Evolutionary conservation across 495 filamentous ascomycete species (phyloP), one percentile per base, ranked within the genome.

Genomic region (Neurospora sp.): DNA sequence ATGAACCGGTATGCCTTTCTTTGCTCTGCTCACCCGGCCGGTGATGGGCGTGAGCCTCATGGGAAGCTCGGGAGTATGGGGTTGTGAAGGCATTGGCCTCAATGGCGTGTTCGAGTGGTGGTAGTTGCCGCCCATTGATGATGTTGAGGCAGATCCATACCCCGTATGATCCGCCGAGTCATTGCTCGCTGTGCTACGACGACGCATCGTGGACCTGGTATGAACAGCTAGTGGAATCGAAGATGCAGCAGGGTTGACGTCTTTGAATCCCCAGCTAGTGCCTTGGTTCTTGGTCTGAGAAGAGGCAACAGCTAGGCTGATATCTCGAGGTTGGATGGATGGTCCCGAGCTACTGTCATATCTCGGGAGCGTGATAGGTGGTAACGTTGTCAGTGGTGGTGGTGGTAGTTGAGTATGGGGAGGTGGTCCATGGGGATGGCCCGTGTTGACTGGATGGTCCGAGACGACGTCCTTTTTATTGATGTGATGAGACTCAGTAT

Each of bases 1-100:
- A 77, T 94, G 92, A 31, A 94, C 92, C 35, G 90, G 91, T 72
- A 93, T 88, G 18, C 92, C 92, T 80, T 94, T 94, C 85, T 93
- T 94, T 10, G 92, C 92, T 77, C 91, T 90, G 82, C 92, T 94
- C 65, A 93, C 89, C 65, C 91, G 90, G 70, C 89, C 88, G 20
- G 91, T 93, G 61, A 90, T 90, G 42, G 91, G 91, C n/a, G 91
- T 93, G 68, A 86, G 81, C 74, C 85, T 87, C 75, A 86, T 80
- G 27, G 83, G 83, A 42, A 82, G 61, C n/a, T 83, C 81, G n/a
- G 78, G 46, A 9, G 80, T 78, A 69, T 76, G 70, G 1, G 72
- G 46, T 69, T 73, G 71, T 46, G 74, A 75, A 69, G 79, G 77
- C 79, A 86, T 81, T 6, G 84, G 83, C 73, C 85, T 80, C 73